phyloP scores from a whole-genome alignment of 192 early-diverging fungal species.

The Umbelopsis vinacea region DNA sequence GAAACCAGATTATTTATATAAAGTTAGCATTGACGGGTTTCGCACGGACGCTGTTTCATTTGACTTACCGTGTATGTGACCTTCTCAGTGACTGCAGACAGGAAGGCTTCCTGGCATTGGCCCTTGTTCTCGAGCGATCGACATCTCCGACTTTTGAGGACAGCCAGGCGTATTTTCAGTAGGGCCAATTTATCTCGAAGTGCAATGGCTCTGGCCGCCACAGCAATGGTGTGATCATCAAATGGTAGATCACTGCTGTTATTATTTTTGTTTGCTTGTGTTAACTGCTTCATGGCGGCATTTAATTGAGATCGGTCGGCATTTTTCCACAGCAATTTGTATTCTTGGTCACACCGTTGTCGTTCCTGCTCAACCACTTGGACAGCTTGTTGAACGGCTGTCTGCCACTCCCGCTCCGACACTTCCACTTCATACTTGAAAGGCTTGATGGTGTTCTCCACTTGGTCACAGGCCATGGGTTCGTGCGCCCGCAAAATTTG shows the following conservation, averaged over 20 bases:
- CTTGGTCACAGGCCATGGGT: slow-evolving; percentile 87
- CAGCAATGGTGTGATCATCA: slow-evolving; percentile 70
- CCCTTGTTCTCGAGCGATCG: slow-evolving; percentile 71
- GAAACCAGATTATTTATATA: not conserved
- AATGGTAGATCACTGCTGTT: slow-evolving; percentile 58
- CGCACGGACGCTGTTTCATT: not conserved
- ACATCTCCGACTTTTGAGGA: slow-evolving; percentile 80
- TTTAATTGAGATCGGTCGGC: slow-evolving; percentile 76
- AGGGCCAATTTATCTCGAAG: slow-evolving; percentile 72
- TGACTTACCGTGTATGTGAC: slow-evolving; percentile 69
- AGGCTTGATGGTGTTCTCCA: slow-evolving; percentile 97
- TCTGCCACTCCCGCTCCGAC: slow-evolving; percentile 87
- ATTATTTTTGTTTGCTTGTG: slow-evolving; percentile 45
- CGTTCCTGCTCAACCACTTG: slow-evolving; percentile 75
- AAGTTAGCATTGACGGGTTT: not conserved
- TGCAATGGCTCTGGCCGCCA: slow-evolving; percentile 73
- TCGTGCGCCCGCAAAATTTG: slow-evolving; percentile 83
- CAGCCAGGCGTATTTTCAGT: slow-evolving; percentile 73
- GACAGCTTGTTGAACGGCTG: slow-evolving; percentile 76
- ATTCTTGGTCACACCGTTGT: slow-evolving; percentile 62
- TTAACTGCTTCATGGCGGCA: slow-evolving; percentile 78
- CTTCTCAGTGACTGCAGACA: slow-evolving; percentile 88
- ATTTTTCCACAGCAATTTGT: slow-evolving; percentile 69
- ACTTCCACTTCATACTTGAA: slow-evolving; percentile 96
- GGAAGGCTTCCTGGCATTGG: slow-evolving; percentile 89